Evolutionary conservation across 108 stramenopile genomes (phyloP).

Genomic region (Cyclostephanos invisitatus): DNA sequence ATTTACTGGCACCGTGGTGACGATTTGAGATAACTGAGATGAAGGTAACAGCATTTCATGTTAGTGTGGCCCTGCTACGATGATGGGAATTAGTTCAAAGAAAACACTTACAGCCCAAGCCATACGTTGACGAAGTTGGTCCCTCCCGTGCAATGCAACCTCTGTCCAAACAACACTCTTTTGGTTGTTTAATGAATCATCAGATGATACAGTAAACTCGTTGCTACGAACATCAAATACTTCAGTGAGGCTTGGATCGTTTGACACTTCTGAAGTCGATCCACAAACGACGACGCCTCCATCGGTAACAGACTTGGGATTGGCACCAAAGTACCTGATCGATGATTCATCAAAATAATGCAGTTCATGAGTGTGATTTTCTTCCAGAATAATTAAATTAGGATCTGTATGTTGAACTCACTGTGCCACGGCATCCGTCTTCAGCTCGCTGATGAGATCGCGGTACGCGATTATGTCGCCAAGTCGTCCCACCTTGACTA

Average conservation of each 20-base stretch:
- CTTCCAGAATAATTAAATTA: not conserved
- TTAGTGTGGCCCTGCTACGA: not conserved
- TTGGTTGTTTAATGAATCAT: slow-evolving; percentile 25
- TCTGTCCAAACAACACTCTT: slow-evolving; percentile 47
- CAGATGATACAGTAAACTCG: slow-evolving; percentile 4
- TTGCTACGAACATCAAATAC: slow-evolving; percentile 27
- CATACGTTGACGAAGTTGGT: slow-evolving; percentile 79
- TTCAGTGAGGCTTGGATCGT: slow-evolving; percentile 45
- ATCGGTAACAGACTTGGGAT: not conserved
- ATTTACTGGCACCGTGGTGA: slow-evolving; percentile 33
- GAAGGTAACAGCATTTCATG: not conserved
- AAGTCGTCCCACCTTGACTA: slow-evolving; percentile 34
- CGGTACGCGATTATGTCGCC: slow-evolving; percentile 23
- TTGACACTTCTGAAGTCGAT: slow-evolving; percentile 59
- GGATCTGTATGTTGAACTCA: not conserved
- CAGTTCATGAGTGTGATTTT: not conserved
- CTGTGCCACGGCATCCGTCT: slow-evolving; percentile 24
- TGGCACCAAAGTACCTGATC: slow-evolving; percentile 19
- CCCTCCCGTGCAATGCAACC: slow-evolving; percentile 34
- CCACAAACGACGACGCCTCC: slow-evolving; percentile 56
- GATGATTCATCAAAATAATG: too few relatives aligned
- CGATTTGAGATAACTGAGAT: slow-evolving; percentile 22
- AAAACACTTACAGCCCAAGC: slow-evolving; percentile 63
- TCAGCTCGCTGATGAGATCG: slow-evolving; percentile 30
- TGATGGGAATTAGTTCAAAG: slow-evolving; percentile 40